A percentile compares a stretch with the other conserved stretches of the same genome.
Conservation (phyloP, 257 asterid species). For the Galeopsis tetrahit region DNA sequence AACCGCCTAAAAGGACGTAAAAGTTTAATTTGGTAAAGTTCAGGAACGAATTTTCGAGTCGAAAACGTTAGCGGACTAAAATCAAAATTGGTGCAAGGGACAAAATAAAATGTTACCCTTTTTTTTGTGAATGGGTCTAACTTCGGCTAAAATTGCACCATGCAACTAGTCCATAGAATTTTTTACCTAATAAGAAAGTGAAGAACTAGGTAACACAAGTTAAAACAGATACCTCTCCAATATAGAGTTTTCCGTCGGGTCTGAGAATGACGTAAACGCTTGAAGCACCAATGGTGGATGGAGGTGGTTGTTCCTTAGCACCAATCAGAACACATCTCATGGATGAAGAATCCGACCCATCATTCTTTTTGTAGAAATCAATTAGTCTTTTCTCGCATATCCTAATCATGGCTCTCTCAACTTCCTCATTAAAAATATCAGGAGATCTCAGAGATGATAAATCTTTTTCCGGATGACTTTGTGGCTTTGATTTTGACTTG, state of each 20-base stretch:
- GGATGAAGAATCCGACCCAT: conserved; percentile 34
- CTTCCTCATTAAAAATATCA: conserved; percentile 49
- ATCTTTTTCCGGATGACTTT: conserved; percentile 32
- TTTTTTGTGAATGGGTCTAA: no score
- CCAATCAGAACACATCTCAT: conserved; percentile 63
- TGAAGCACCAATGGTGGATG: conserved; percentile 88
- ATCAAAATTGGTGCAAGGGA: no score
- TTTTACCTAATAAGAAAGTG: not conserved
- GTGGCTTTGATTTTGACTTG: conserved; percentile 31
- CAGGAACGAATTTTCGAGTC: no score
- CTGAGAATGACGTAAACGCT: conserved; percentile 80
- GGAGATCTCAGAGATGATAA: conserved; percentile 28
- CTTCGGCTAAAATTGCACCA: no score
- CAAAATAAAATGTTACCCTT: no score
- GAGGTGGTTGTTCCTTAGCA: conserved; percentile 91
- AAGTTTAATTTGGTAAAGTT: no score
- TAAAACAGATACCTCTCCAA: conserved; percentile 77
- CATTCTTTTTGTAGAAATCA: conserved; percentile 45
- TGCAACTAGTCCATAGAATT: no score
- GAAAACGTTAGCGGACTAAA: no score
- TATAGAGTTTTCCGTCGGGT: conserved; percentile 72
- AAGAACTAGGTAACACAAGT: not conserved
- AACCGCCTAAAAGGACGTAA: no score
- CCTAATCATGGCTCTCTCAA: conserved; percentile 53
- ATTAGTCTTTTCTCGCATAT: conserved; percentile 50